phyloP scores from a whole-genome alignment of 2,329 filamentous ascomycete genomes.

The Didymella sp. region DNA sequence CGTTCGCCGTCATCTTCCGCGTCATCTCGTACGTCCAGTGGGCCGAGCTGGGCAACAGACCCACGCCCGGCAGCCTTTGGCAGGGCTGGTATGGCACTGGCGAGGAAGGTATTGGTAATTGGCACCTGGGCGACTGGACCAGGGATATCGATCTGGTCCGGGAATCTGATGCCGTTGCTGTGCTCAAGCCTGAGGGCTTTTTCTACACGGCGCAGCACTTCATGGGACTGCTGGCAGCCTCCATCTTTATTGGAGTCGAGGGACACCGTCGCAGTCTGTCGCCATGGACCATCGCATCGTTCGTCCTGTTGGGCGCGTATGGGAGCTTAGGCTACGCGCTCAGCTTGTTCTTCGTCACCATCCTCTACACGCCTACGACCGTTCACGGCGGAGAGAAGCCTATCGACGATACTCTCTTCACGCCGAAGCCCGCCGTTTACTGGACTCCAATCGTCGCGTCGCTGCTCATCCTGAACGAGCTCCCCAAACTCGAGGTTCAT shows the following conservation, averaged over 20 bases:
- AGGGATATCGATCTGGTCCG: conserved; percentile 60
- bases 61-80: conserved; percentile 52
- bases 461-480: conserved; percentile 55
- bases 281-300: conserved; percentile 58
- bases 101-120: conserved; percentile 36
- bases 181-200: conserved; percentile 62
- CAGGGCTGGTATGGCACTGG: conserved; percentile 51
- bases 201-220: conserved; percentile 70
- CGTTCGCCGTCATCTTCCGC: conserved; percentile 55
- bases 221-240: conserved; percentile 62
- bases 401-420: conserved; percentile 43
- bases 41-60: conserved; percentile 53
- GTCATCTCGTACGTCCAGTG: conserved; percentile 59
- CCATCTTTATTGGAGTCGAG: conserved; percentile 65
- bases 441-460: conserved; percentile 56
- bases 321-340: conserved; percentile 67
- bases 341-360: conserved; percentile 67
- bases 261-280: conserved; percentile 65
- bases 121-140: conserved; percentile 61
- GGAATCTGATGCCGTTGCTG: conserved; percentile 63
- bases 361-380: conserved; percentile 64
- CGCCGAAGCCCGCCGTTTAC: conserved; percentile 43
- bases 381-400: conserved; percentile 45
- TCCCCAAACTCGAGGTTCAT: conserved; percentile 36
- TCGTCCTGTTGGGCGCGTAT: conserved; percentile 65